Conservation (phyloP, 2,329 filamentous ascomycete genomes). For the Trichoderma sp. region DNA sequence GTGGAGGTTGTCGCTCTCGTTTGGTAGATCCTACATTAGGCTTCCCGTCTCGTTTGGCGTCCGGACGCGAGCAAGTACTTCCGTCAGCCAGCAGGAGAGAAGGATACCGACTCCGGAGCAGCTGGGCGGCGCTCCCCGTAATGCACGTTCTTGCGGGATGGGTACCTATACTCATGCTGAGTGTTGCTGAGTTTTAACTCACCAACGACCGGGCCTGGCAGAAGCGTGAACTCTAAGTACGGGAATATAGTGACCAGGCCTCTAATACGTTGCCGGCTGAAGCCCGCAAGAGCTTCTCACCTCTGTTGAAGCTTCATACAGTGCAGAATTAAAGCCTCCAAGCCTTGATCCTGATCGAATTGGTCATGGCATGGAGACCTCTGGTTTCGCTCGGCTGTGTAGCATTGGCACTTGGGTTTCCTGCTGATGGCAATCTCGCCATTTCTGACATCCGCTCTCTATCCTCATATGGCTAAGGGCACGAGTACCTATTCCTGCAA, state of each 20-base stretch:
- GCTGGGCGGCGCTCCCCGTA: constrained; percentile 13
- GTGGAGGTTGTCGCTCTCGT: constrained; percentile 30
- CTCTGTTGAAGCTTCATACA: background rate
- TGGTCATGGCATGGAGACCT: background rate
- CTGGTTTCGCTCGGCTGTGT: background rate
- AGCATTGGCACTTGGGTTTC: background rate
- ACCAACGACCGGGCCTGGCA: background rate
- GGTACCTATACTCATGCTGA: constrained; percentile 6
- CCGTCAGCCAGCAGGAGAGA: constrained; percentile 27
- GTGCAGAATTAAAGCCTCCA: background rate
- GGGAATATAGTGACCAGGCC: background rate
- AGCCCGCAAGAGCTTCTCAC: background rate
- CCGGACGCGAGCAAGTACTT: constrained; percentile 31
- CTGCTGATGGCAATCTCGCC: background rate
- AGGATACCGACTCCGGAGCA: constrained; percentile 21
- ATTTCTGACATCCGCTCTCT: background rate
- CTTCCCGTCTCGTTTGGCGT: constrained; percentile 36
- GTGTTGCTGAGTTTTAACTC: background rate
- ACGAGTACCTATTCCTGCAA: background rate
- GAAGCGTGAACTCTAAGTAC: background rate
- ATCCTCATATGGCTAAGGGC: background rate
- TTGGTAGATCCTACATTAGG: constrained; percentile 38
- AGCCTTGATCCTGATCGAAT: background rate
- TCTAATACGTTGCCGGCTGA: background rate
- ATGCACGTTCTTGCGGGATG: constrained; percentile 16